A percentile compares a stretch with the other conserved stretches of the same genome.
phyloP scores from a whole-genome alignment of 2,329 filamentous ascomycete genomes.

The Calonectria pteridis region DNA sequence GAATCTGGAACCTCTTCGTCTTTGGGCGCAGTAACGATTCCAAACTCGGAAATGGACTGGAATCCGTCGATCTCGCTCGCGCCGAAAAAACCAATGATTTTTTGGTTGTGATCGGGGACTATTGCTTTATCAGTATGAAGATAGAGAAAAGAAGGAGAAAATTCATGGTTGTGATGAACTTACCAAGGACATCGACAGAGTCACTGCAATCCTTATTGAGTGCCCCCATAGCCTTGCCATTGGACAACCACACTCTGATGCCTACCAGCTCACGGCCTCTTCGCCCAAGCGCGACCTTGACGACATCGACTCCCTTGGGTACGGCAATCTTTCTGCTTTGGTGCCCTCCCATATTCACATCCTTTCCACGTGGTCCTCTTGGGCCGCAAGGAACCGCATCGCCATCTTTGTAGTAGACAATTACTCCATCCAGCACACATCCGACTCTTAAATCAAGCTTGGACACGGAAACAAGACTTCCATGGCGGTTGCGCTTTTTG shows the following conservation, averaged over 20 bases:
- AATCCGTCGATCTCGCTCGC: conserved; percentile 42
- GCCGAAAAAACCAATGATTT: conserved; percentile 61
- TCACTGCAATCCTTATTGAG: conserved; percentile 26
- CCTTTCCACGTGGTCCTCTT: conserved; percentile 27
- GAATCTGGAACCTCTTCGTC: conserved; percentile 53
- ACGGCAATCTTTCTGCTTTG: conserved; percentile 43
- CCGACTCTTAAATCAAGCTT: conserved; percentile 61
- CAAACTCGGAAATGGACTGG: conserved; percentile 55
- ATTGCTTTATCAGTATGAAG: conserved; percentile 31
- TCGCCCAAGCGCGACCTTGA: conserved; percentile 47
- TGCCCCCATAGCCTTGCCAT: conserved; percentile 38
- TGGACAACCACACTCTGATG: conserved; percentile 39
- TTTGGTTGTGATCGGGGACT: conserved; percentile 50
- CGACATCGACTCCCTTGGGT: conserved; percentile 40
- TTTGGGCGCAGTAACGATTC: conserved; percentile 59
- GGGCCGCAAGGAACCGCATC: conserved; percentile 57
- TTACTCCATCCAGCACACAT: conserved; percentile 57
- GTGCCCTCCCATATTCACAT: conserved; percentile 47
- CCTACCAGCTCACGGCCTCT: conserved; percentile 28
- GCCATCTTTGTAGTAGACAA: conserved; percentile 59
- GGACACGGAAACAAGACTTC: conserved; percentile 51
- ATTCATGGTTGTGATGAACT: conserved; percentile 9
- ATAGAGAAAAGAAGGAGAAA: background rate
- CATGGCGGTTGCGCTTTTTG: conserved; percentile 44
- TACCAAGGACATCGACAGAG: conserved; percentile 22